Percentiles rank a stretch among this genome's conserved stretches.
These are phyloP conservation scores for Juncus effusus DNA, from an alignment of 176 grass and related monocot genomes.

Conservation along the genomic window DNA sequence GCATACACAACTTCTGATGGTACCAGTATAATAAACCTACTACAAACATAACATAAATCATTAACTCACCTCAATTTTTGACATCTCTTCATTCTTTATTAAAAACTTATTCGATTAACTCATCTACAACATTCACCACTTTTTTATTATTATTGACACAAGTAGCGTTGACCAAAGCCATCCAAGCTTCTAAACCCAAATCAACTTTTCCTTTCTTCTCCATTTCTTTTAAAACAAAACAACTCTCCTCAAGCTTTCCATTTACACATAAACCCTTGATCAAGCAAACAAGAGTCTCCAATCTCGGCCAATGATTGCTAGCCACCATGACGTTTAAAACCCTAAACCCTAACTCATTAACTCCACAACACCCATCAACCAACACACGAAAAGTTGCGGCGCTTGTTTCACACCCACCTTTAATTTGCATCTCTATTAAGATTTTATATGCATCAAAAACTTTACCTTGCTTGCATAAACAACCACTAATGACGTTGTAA, in stretches of 20 bases:
- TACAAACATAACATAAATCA: too few relatives aligned
- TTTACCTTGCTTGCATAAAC: slow-evolving; percentile 43
- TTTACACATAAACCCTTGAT: slow-evolving; percentile 25
- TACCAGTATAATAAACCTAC: too few relatives aligned
- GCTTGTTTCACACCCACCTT: slow-evolving; percentile 34
- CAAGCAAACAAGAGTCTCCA: slow-evolving; percentile 35
- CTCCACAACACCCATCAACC: slow-evolving; percentile 59
- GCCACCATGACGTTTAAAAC: slow-evolving; percentile 54
- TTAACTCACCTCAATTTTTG: too few relatives aligned
- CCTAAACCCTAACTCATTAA: slow-evolving; percentile 33
- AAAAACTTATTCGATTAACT: too few relatives aligned
- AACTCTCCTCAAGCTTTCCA: slow-evolving; percentile 36
- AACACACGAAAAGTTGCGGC: slow-evolving; percentile 42
- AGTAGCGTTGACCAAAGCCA: slow-evolving; percentile 4
- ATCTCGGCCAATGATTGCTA: slow-evolving; percentile 41
- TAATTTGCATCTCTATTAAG: slow-evolving; percentile 72
- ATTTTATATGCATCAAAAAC: slow-evolving; percentile 50
- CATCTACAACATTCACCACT: not conserved
- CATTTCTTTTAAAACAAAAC: slow-evolving; percentile 61
- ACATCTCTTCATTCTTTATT: too few relatives aligned
- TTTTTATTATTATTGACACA: slow-evolving; percentile 13
- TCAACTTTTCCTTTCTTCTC: slow-evolving; percentile 19
- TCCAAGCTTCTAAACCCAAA: slow-evolving; percentile 23
- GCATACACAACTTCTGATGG: too few relatives aligned
- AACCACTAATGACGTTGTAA: slow-evolving; percentile 59